Evolutionary conservation across 768 basidiomycete species (phyloP).

Genomic region (Ramaria rubella): DNA sequence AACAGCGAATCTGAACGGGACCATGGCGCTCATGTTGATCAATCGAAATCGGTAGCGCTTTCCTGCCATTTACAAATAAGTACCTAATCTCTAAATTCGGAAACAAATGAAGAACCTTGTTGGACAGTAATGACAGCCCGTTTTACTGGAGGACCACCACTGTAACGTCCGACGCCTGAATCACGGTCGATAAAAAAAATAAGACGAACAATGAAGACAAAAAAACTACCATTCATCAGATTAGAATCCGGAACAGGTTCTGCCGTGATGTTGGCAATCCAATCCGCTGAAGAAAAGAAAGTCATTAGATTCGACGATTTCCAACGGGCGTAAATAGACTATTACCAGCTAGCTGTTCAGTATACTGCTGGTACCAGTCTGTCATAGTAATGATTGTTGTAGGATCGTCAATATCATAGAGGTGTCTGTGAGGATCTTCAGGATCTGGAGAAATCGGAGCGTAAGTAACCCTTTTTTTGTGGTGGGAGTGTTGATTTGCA

Average conservation of each 20-base stretch:
- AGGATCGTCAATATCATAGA: conserved; percentile 35
- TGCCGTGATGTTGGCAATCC: not conserved
- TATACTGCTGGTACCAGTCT: conserved; percentile 35
- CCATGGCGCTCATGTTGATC: conserved; percentile 11
- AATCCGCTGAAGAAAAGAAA: not conserved
- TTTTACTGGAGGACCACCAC: conserved; percentile 28
- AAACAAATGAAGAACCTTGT: conserved; percentile 17
- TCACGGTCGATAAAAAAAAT: not conserved
- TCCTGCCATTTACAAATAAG: not conserved
- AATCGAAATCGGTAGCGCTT: conserved; percentile 8
- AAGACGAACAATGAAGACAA: not conserved
- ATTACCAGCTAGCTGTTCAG: conserved; percentile 3
- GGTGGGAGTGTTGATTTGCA: not conserved
- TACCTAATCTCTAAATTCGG: not conserved
- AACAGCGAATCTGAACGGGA: conserved; percentile 35
- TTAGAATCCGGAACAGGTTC: conserved; percentile 22
- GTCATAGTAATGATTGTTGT: conserved; percentile 42
- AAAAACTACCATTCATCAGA: conserved; percentile 30
- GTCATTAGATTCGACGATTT: not conserved
- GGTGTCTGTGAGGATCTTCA: conserved; percentile 6
- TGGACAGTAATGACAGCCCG: conserved; percentile 33
- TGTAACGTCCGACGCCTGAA: conserved; percentile 24
- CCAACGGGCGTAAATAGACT: not conserved
- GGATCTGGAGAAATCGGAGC: conserved; percentile 1
- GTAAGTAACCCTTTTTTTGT: not conserved